A percentile compares a stretch with the other conserved stretches of the same genome.
Conservation (phyloP, 805 yeast species). For the Pichia manshurica region DNA sequence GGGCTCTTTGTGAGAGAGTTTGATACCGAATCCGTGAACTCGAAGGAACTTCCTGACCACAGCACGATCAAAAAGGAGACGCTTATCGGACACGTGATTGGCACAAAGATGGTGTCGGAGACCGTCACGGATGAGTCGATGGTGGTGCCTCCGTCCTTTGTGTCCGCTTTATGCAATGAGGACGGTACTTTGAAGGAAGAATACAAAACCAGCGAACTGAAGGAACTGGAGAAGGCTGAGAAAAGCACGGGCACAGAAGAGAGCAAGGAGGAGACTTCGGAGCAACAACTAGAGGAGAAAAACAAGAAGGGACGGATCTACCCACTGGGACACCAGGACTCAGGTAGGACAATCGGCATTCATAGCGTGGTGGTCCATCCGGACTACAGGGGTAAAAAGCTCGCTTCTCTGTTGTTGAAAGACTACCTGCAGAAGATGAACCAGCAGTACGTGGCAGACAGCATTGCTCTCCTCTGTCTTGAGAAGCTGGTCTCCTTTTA, state of each 20-base stretch:
- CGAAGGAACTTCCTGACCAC: constrained; percentile 35
- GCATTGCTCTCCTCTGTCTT: constrained; percentile 70
- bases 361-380: constrained; percentile 79
- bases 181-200: constrained; percentile 8
- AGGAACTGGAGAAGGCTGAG: constrained; percentile 1
- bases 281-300: neutral
- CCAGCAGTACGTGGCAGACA: constrained; percentile 79
- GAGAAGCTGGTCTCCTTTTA: constrained; percentile 68
- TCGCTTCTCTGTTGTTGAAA: constrained; percentile 76
- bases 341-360: constrained; percentile 67
- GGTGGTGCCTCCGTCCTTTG: constrained; percentile 42
- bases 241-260: neutral
- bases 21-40: constrained; percentile 18
- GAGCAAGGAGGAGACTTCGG: neutral
- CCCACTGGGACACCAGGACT: constrained; percentile 64
- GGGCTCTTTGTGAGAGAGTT: constrained; percentile 81
- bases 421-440: constrained; percentile 88
- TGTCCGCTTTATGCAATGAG: constrained; percentile 1
- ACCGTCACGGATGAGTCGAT: constrained; percentile 53
- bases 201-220: constrained; percentile 1
- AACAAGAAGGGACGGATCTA: constrained; percentile 16
- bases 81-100: constrained; percentile 74
- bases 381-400: constrained; percentile 70
- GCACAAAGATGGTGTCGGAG: constrained; percentile 56
- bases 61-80: constrained; percentile 52